Evolutionary conservation across 1,284 basidiomycete genomes (phyloP).

Genomic region (Athelia psychrophila): DNA sequence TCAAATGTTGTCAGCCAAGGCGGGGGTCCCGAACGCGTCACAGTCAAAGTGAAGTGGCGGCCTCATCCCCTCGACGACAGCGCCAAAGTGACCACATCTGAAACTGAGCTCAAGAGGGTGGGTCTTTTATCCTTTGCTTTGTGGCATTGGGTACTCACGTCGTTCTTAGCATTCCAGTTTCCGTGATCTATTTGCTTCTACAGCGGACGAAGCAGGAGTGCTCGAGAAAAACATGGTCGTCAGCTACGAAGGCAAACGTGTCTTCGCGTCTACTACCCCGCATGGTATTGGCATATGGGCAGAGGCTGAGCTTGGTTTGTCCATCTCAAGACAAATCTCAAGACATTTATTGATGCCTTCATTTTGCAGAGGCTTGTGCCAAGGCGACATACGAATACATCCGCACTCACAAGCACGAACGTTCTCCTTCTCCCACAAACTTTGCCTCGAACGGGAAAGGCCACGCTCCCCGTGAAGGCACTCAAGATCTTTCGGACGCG

Average conservation of each 20-base stretch:
- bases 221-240: conserved; percentile 51
- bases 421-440: conserved; percentile 20
- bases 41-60: conserved; percentile 56
- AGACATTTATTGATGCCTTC: conserved; percentile 4
- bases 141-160: conserved; percentile 2
- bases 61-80: conserved; percentile 53
- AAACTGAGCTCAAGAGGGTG: conserved; percentile 58
- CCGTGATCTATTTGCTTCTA: conserved; percentile 53
- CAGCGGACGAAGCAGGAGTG: conserved; percentile 57
- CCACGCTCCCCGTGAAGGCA: conserved; percentile 2
- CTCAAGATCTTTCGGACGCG: conserved; percentile 24
- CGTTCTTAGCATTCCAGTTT: conserved; percentile 56
- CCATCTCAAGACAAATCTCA: neutral
- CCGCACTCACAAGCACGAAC: conserved; percentile 36
- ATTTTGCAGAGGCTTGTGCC: conserved; percentile 57
- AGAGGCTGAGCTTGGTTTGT: conserved; percentile 61
- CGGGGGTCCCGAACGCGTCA: conserved; percentile 41
- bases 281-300: conserved; percentile 62
- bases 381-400: conserved; percentile 59
- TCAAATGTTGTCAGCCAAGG: conserved; percentile 17
- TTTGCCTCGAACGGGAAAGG: neutral
- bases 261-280: conserved; percentile 67
- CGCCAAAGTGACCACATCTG: conserved; percentile 39
- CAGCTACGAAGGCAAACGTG: conserved; percentile 52
- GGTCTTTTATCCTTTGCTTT: conserved; percentile 14